Conservation (phyloP, 2,329 filamentous ascomycete genomes). For the Neonectria sp. region DNA sequence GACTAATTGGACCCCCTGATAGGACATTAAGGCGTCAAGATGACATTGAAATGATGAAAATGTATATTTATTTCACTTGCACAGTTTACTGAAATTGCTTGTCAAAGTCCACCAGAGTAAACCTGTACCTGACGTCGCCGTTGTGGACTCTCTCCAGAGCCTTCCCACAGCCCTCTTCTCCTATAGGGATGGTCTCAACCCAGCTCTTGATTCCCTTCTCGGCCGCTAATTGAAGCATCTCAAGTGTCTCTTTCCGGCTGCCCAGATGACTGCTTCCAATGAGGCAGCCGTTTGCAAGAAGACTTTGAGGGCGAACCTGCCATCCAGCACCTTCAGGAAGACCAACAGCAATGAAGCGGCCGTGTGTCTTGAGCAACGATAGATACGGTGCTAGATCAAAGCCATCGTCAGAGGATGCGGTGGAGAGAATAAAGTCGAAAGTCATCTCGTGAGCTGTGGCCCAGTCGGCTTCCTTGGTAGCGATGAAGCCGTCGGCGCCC, state of each 20-base stretch:
- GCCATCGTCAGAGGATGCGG: constrained; percentile 50
- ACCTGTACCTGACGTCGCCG: constrained; percentile 39
- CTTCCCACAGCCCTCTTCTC: constrained; percentile 30
- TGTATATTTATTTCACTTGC: constrained; percentile 32
- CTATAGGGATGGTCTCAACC: constrained; percentile 56
- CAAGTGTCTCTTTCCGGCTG: constrained; percentile 64
- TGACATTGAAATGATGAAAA: not conserved
- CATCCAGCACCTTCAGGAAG: constrained; percentile 66
- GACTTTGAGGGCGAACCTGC: constrained; percentile 65
- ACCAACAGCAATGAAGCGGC: constrained; percentile 75
- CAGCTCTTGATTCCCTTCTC: constrained; percentile 67
- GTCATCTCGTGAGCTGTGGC: constrained; percentile 60
- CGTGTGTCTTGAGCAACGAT: constrained; percentile 68
- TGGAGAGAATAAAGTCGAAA: constrained; percentile 69
- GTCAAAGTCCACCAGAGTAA: constrained; percentile 42
- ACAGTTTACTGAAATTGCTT: constrained; percentile 36
- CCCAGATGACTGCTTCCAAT: constrained; percentile 61
- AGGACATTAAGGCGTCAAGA: not conserved
- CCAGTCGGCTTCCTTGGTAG: constrained; percentile 60
- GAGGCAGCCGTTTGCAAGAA: constrained; percentile 68
- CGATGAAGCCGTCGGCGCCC: constrained; percentile 63
- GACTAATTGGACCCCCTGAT: not conserved
- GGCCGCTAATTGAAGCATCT: constrained; percentile 69
- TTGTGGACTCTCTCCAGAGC: constrained; percentile 30
- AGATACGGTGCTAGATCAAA: constrained; percentile 75